phyloP scores from a whole-genome alignment of 306 rosid species.

The Prunus campanulata region DNA sequence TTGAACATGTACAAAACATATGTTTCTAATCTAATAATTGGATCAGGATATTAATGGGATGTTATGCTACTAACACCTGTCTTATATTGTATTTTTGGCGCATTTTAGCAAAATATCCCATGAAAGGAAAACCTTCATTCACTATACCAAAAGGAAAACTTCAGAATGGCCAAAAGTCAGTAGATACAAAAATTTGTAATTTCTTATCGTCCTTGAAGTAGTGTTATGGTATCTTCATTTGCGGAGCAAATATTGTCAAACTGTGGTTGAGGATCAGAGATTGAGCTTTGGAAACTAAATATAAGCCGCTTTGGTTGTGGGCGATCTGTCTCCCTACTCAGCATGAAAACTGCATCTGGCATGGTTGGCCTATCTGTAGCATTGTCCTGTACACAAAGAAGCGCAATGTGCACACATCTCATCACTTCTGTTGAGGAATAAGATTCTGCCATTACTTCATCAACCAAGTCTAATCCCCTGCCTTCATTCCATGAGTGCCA shows the following conservation, averaged over 20 bases:
- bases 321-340: constrained; percentile 1
- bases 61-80: too few species aligned
- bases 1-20: too few species aligned
- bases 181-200: background rate
- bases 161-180: background rate
- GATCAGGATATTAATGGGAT: too few species aligned
- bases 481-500: constrained; percentile 16
- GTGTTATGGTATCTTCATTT: constrained; percentile 16
- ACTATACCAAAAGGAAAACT: background rate
- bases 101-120: too few species aligned
- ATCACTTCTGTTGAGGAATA: background rate
- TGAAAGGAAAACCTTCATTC: too few species aligned
- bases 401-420: constrained; percentile 18
- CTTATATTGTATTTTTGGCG: too few species aligned
- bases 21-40: too few species aligned
- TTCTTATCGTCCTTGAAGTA: constrained; percentile 6
- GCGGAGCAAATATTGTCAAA: background rate
- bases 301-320: constrained; percentile 21
- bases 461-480: constrained; percentile 6
- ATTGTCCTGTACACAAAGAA: constrained; percentile 26
- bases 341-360: constrained; percentile 13
- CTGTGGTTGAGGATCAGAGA: background rate
- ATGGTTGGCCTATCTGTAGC: constrained; percentile 27
- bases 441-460: background rate
- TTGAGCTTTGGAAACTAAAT: background rate